phyloP scores from a whole-genome alignment of 1,284 basidiomycete genomes.

The Rhodotorula sp. region DNA sequence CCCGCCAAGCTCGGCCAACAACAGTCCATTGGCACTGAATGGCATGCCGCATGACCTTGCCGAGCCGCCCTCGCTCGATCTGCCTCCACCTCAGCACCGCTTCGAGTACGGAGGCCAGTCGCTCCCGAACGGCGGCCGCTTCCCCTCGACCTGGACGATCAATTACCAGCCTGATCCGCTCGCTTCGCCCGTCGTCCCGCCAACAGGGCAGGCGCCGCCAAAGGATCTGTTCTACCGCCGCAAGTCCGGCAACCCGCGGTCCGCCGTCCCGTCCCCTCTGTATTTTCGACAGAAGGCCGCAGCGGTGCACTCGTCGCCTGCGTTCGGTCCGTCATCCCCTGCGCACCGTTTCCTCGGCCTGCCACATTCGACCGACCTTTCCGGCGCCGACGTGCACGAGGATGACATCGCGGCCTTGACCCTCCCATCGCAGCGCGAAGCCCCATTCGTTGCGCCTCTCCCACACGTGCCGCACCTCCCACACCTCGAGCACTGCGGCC shows the following conservation, averaged over 20 bases:
- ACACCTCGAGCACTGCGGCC: conserved; percentile 24
- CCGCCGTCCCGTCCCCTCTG: conserved; percentile 34
- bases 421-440: conserved; percentile 8
- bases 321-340: conserved; percentile 18
- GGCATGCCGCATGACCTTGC: neutral
- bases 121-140: conserved; percentile 18
- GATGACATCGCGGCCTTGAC: conserved; percentile 28
- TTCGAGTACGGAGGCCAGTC: conserved; percentile 27
- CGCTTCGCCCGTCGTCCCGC: conserved; percentile 11
- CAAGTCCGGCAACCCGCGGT: conserved; percentile 15
- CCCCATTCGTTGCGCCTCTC: neutral
- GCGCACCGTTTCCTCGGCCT: neutral
- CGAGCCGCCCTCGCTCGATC: conserved; percentile 38
- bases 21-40: conserved; percentile 8
- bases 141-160: conserved; percentile 26
- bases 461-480: conserved; percentile 4
- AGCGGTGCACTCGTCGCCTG: conserved; percentile 28
- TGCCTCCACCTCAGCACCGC: conserved; percentile 27
- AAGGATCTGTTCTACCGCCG: conserved; percentile 30
- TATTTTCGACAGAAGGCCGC: conserved; percentile 41
- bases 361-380: neutral
- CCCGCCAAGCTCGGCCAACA: conserved; percentile 33
- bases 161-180: conserved; percentile 31
- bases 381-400: conserved; percentile 27
- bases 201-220: neutral